phyloP scores from a whole-genome alignment of 2,329 filamentous ascomycete species.

The Colletotrichum plurivorum region DNA sequence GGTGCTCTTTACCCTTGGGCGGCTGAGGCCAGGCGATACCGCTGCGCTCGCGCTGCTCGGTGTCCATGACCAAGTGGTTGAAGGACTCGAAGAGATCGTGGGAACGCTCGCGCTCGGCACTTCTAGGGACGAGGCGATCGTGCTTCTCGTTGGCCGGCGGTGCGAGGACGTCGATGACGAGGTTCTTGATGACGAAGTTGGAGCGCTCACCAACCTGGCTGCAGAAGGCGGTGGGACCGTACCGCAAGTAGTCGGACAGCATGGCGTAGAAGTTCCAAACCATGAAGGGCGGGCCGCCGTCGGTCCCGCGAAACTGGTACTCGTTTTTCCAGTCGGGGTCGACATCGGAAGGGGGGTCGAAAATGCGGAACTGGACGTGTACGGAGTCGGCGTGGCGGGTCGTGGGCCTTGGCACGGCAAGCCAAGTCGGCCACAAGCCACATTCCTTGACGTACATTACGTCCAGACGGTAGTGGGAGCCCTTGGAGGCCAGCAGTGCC shows the following conservation, averaged over 20 bases:
- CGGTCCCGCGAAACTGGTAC: slow-evolving; percentile 38
- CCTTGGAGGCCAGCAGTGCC: slow-evolving; percentile 32
- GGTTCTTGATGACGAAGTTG: slow-evolving; percentile 34
- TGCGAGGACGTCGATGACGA: slow-evolving; percentile 39
- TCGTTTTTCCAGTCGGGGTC: slow-evolving; percentile 41
- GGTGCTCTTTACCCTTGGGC: slow-evolving; percentile 27
- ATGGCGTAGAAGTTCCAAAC: slow-evolving; percentile 42
- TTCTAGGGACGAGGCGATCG: slow-evolving; percentile 37
- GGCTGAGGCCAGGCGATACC: slow-evolving; percentile 39
- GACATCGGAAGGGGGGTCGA: slow-evolving; percentile 39
- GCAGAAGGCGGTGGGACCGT: slow-evolving; percentile 39
- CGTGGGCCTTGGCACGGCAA: slow-evolving; percentile 37
- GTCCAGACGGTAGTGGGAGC: slow-evolving; percentile 38
- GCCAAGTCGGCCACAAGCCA: slow-evolving; percentile 43
- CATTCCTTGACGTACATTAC: slow-evolving; percentile 43
- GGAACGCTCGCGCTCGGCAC: slow-evolving; percentile 19
- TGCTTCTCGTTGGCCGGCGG: slow-evolving; percentile 37
- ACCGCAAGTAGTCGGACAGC: slow-evolving; percentile 38
- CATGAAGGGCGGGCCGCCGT: slow-evolving; percentile 39
- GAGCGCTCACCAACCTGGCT: slow-evolving; percentile 30
- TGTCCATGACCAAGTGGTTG: slow-evolving; percentile 33
- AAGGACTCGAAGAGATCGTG: slow-evolving; percentile 37
- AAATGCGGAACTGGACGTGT: slow-evolving; percentile 41
- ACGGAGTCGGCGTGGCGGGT: slow-evolving; percentile 37
- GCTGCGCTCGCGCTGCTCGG: slow-evolving; percentile 26